A percentile compares a stretch with the other conserved stretches of the same genome.
Evolutionary conservation across 306 rosid species (phyloP).

Genomic region (Spatholobus suberectus): DNA sequence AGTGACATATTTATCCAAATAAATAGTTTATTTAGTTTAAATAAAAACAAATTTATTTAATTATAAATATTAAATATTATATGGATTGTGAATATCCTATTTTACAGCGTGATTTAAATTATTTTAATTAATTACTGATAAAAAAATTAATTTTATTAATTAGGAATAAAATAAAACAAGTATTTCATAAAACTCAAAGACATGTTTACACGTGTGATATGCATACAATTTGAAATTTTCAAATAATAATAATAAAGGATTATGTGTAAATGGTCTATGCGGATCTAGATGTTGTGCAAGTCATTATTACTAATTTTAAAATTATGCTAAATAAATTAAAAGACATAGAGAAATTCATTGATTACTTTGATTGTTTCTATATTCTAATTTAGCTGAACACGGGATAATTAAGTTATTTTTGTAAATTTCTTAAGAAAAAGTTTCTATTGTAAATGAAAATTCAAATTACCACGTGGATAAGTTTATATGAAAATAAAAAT

Average conservation of each 20-base stretch:
- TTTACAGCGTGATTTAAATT: background rate
- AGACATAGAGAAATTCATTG: background rate
- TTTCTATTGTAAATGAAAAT: background rate
- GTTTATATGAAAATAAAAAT: background rate
- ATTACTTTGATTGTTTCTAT: background rate
- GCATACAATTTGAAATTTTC: background rate
- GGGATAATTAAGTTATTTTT: background rate
- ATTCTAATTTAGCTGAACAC: background rate
- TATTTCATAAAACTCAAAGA: background rate
- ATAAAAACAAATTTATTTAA: too few species aligned
- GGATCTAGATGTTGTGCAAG: background rate
- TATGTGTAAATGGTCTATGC: too few species aligned
- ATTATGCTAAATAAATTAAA: background rate
- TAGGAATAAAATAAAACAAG: background rate
- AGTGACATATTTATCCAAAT: background rate
- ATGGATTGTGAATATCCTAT: background rate
- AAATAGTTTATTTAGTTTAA: background rate
- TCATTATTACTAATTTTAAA: background rate
- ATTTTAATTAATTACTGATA: background rate
- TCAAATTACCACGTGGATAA: background rate
- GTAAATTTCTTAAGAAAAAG: too few species aligned
- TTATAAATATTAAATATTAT: too few species aligned
- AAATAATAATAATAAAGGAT: background rate
- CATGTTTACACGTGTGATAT: background rate
- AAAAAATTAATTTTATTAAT: background rate